Evolutionary conservation across 2,329 filamentous ascomycete genomes (phyloP).

Genomic region (Diplodia sapinea): DNA sequence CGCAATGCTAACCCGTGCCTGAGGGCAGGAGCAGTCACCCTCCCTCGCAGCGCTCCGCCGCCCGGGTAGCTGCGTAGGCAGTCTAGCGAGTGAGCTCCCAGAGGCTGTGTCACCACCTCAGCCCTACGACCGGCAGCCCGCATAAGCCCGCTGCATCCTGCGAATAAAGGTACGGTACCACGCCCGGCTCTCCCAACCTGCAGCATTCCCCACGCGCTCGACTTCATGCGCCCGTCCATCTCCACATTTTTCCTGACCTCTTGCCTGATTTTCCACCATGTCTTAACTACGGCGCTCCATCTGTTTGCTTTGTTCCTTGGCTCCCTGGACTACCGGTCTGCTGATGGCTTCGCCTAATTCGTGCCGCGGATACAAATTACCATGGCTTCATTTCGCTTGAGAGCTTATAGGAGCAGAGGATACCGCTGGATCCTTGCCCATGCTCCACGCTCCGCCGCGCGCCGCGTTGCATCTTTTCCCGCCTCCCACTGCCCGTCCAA

Average conservation of each 20-base stretch:
- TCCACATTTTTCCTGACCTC: constrained; percentile 15
- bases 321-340: constrained; percentile 5
- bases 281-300: constrained; percentile 10
- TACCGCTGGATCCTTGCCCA: constrained; percentile 11
- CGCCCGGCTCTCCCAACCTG: background rate
- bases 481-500: constrained; percentile 1
- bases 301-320: constrained; percentile 18
- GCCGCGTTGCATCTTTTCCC: background rate
- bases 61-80: constrained; percentile 13
- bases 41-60: background rate
- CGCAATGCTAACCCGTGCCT: constrained; percentile 18
- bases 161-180: constrained; percentile 14
- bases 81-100: constrained; percentile 1
- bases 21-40: constrained; percentile 12
- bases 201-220: constrained; percentile 6
- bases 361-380: constrained; percentile 1
- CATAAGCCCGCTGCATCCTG: constrained; percentile 11
- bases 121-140: constrained; percentile 21
- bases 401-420: constrained; percentile 15
- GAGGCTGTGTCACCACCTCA: constrained; percentile 10
- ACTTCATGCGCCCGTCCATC: constrained; percentile 8
- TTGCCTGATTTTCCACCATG: constrained; percentile 7
- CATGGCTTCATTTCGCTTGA: constrained; percentile 19
- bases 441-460: constrained; percentile 11
- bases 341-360: constrained; percentile 22